Base-by-base conservation (phyloP, 106 monocot genomes). In the Dendrobium chrysotoxum region DNA sequence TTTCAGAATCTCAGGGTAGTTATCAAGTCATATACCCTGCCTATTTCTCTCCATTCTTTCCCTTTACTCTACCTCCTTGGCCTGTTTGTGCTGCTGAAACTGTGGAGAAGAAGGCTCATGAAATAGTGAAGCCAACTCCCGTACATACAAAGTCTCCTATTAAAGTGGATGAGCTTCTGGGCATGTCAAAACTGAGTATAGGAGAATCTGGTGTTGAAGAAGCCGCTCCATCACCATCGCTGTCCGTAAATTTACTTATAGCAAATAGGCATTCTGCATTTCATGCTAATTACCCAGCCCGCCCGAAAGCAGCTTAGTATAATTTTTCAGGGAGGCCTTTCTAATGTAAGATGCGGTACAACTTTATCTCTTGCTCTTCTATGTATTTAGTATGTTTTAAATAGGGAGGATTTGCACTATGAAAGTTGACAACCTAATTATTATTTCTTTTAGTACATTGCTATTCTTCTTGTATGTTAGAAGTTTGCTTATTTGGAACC, bases 201-300 rank as follows among this genome's bases (percentile, higher is more conserved):
- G 86, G 82, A 30, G 87, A 86, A 76, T 53, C 9, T 71, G 40
- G 44, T 16, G 85, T 71, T 18, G 28, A 71, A 53, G 5, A 28
- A 53, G 9, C 53, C 12, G 6, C 74, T 1, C 50, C 50, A 15
- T 50, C 15, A 2, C 47, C 83, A 16, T 54, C 65, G 0, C 42
- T 85, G 16, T 85, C 84, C 4, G 66, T 79, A n/a, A 78, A 80
- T 65, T 68, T 84, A 66, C 76, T 72, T 4, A 45, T 77, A 10
- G 83, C 90, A 46, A 76, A 80, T 35, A 80, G 90, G 28, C 90
- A 85, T 75, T 87, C 90, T 55, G 83, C 90, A 50, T 90, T 90
- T 75, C 90, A 87, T 81, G 75, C 87, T 26, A 87, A 83, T 42
- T 13, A 50, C 8, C 44, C 90, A 42, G 41, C 20, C 42, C 17